Evolutionary conservation across 768 basidiomycete genomes (phyloP).

Genomic region (Boletus reticulatus): DNA sequence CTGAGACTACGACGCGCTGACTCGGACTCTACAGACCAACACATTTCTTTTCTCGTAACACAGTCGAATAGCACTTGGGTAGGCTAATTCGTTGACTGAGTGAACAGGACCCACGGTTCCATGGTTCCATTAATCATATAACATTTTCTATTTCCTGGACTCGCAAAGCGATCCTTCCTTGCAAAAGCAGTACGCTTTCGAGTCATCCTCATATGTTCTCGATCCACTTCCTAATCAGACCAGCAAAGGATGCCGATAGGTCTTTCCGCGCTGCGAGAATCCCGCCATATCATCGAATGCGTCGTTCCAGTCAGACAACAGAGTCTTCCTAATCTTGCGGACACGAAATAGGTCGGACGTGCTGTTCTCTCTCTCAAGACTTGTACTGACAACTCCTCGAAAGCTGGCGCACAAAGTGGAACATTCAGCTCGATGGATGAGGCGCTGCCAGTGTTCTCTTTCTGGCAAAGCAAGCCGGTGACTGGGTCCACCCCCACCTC

Average conservation of each 20-base stretch:
- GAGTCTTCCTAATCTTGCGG: constrained; percentile 83
- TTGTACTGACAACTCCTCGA: constrained; percentile 50
- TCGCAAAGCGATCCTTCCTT: constrained; percentile 78
- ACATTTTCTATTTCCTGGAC: constrained; percentile 89
- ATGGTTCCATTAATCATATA: too few relatives aligned
- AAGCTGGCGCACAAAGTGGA: constrained; percentile 83
- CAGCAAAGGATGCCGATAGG: constrained; percentile 33
- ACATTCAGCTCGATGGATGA: constrained; percentile 71
- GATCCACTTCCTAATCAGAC: constrained; percentile 15
- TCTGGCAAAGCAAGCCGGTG: constrained; percentile 33
- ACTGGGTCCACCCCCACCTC: constrained; percentile 25
- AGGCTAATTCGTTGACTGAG: too few relatives aligned
- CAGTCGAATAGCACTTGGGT: too few relatives aligned
- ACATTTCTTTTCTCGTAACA: too few relatives aligned
- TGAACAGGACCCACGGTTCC: too few relatives aligned
- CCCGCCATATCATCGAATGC: constrained; percentile 72
- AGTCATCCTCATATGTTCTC: constrained; percentile 7
- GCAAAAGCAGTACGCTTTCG: constrained; percentile 47
- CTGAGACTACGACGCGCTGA: too few relatives aligned
- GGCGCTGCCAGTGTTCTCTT: constrained; percentile 52
- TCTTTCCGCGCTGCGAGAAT: constrained; percentile 80
- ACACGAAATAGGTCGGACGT: constrained; percentile 69
- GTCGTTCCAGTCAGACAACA: constrained; percentile 88
- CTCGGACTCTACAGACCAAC: too few relatives aligned
- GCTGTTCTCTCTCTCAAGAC: too few relatives aligned